A percentile compares a stretch with the other conserved stretches of the same genome.
Evolutionary conservation across 2,329 filamentous ascomycete genomes (phyloP).

Genomic region (Pseudogymnoascus sp.): DNA sequence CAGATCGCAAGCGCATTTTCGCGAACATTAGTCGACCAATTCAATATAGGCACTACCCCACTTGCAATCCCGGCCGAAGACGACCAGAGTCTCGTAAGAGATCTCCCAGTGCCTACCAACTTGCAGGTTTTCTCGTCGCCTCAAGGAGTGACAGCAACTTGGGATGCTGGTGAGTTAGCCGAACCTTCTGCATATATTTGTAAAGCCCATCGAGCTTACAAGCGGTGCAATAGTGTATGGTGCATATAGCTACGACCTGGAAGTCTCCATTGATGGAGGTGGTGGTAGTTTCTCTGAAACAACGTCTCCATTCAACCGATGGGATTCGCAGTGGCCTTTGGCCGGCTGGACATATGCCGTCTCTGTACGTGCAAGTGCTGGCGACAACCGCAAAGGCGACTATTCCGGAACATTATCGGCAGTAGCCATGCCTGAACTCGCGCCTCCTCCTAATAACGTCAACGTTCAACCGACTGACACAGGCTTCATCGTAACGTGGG

Average conservation of each 20-base stretch:
- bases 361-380: not conserved
- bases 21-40: not conserved
- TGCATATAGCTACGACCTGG: not conserved
- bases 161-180: not conserved
- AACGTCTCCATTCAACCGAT: not conserved
- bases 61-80: not conserved
- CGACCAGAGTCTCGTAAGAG: not conserved
- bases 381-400: not conserved
- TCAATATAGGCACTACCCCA: not conserved
- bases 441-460: not conserved
- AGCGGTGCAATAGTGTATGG: not conserved
- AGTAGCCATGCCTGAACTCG: not conserved
- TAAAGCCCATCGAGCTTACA: too few species aligned
- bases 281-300: not conserved
- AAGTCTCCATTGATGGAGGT: not conserved
- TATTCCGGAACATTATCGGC: not conserved
- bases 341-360: not conserved
- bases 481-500: not conserved
- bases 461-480: not conserved
- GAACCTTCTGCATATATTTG: too few species aligned
- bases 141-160: not conserved
- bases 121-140: not conserved
- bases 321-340: not conserved
- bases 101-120: not conserved
- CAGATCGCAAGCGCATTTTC: slow-evolving; percentile 35